Evolutionary conservation across 768 basidiomycete genomes (phyloP).

Genomic region (Trametes villosa): DNA sequence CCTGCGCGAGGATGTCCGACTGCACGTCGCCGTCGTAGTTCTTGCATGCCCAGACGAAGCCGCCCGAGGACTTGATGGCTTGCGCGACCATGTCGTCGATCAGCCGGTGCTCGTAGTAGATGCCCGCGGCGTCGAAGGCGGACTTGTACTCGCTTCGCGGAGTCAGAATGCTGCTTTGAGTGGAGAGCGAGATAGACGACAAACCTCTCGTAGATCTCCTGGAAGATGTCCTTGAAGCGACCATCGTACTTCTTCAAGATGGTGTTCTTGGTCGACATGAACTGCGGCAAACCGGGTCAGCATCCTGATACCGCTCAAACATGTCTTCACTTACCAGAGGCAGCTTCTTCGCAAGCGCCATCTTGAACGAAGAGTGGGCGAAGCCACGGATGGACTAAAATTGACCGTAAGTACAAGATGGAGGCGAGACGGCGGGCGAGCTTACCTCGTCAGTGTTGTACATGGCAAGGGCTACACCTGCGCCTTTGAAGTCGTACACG

Average conservation of each 20-base stretch:
- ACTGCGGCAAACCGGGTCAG: conserved; percentile 45
- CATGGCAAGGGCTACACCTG: conserved; percentile 95
- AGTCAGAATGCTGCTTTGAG: not conserved
- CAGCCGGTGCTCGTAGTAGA: conserved; percentile 95
- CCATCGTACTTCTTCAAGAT: conserved; percentile 98
- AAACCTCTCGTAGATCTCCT: conserved; percentile 86
- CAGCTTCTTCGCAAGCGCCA: conserved; percentile 83
- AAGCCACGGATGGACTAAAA: conserved; percentile 87
- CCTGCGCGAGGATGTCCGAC: conserved; percentile 95
- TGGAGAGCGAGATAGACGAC: conserved; percentile 23
- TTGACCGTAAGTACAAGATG: not conserved
- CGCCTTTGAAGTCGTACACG: conserved; percentile 93
- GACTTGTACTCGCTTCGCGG: conserved; percentile 63
- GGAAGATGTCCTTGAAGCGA: conserved; percentile 99
- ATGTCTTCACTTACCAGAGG: conserved; percentile 52
- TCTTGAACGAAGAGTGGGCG: conserved; percentile 97
- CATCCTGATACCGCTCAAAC: not conserved
- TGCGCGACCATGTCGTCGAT: conserved; percentile 99
- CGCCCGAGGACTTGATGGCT: conserved; percentile 94
- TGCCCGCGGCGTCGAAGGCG: conserved; percentile 67
- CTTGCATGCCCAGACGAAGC: conserved; percentile 74
- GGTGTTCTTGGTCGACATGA: conserved; percentile 98
- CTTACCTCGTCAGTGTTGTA: conserved; percentile 95
- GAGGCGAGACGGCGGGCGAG: not conserved
- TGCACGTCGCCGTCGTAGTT: conserved; percentile 66